phyloP scores from a whole-genome alignment of 164 flowering plant species.

The Cinnamomum chago region DNA sequence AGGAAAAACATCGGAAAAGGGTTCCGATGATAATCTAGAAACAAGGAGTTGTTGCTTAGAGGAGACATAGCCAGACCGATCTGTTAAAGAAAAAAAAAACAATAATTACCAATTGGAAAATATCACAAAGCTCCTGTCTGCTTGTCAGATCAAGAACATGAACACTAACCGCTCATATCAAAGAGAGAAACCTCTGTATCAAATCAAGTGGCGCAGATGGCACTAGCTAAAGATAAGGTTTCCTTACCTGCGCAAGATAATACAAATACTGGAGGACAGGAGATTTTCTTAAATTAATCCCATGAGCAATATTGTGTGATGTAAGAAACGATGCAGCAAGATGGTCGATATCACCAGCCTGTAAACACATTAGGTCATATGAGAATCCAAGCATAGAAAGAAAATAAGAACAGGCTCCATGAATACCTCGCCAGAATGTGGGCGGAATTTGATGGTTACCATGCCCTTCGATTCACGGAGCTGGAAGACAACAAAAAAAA shows the following conservation, averaged over 20 bases:
- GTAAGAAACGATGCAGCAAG: slow-evolving; percentile 95
- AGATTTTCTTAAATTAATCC: slow-evolving; percentile 90
- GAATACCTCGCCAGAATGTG: slow-evolving; percentile 94
- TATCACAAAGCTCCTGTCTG: background rate
- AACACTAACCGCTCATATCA: background rate
- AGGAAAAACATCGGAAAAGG: slow-evolving; percentile 85
- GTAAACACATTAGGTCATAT: slow-evolving; percentile 14
- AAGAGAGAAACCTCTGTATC: background rate
- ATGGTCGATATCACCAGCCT: slow-evolving; percentile 99
- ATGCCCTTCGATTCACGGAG: slow-evolving; percentile 96
- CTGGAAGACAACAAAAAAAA: slow-evolving; percentile 24
- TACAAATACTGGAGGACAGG: slow-evolving; percentile 95
- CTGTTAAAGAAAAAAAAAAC: slow-evolving; percentile 26
- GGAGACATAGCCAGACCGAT: slow-evolving; percentile 99
- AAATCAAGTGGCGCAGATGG: background rate
- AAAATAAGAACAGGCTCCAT: background rate
- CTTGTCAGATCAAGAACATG: background rate
- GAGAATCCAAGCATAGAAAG: slow-evolving; percentile 6
- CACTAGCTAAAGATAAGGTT: background rate
- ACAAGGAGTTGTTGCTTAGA: slow-evolving; percentile 90
- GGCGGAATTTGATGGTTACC: slow-evolving; percentile 93
- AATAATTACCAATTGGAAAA: background rate
- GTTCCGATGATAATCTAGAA: slow-evolving; percentile 85
- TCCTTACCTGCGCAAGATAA: slow-evolving; percentile 79
- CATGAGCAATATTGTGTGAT: slow-evolving; percentile 87